Base-by-base conservation (phyloP, 306 rosid species). In the Prunus salicina region DNA sequence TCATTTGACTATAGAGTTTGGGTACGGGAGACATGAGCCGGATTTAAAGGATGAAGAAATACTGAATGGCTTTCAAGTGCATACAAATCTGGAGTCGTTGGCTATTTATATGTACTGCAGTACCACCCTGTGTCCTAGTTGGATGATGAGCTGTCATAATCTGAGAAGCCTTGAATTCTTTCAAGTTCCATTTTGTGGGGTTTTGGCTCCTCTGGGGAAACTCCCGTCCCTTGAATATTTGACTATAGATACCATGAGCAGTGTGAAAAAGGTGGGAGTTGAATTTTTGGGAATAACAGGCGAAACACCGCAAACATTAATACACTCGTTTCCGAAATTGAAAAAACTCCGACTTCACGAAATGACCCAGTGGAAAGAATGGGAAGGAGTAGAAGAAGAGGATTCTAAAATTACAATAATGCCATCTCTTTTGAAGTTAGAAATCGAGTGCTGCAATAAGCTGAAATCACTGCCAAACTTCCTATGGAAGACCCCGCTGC, bases 391-490 rank as follows among this genome's bases (percentile, higher is more conserved):
- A 2, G 24, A 19, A 28, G 16, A 34, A 34, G 41, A 34, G 8
- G 41, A 63, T 11, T 18, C 63, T 8, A 10, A 24, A 32, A 62
- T 34, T 34, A 34, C 41, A 34, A 6, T 70, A 9, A 78, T 78
- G 76, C 65, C 76, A 2, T 22, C 30, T 64, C 76, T 70, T 24
- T 8, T 8, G 27, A 25, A 25, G 27, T 25, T 25, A 25, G 27
- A 25, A 49, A n/a, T 70, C 11, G 0, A 0, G 0, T 0, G 0
- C 0, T 78, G 72, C n/a, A 0, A 1, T 0, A 0, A 0, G 0
- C 72, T 78, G 14, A 12, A 51, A 78, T 12, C 34, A 25, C 58
- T 71, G 4, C 77, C 73, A 2, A 67, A 53, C 11, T 79, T 79
- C 77, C 34, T 64, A 13, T 12, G 38, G 69, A 72, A 7, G 49